Conservation (phyloP, 257 asterid genomes). For the Fraxinus cuspidata region DNA sequence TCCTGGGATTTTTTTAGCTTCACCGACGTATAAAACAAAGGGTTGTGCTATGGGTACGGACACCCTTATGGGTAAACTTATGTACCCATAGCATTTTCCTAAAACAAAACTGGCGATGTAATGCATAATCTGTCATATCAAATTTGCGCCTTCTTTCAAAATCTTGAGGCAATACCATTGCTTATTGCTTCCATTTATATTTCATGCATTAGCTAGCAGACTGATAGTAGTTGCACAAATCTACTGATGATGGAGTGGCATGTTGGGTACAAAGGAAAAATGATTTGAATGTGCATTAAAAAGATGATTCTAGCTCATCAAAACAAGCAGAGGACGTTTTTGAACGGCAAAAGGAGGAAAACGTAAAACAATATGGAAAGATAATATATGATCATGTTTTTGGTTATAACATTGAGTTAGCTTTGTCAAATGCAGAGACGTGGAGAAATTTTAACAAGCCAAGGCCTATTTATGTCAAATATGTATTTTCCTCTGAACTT, state of each 20-base stretch:
- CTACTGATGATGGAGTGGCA: slow-evolving; percentile 6
- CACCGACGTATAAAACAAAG: too few relatives aligned
- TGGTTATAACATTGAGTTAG: slow-evolving; percentile 86
- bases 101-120: too few relatives aligned
- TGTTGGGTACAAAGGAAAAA: slow-evolving; percentile 85
- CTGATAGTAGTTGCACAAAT: neutral
- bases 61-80: too few relatives aligned
- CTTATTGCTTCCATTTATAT: too few relatives aligned
- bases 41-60: too few relatives aligned
- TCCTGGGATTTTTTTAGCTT: too few relatives aligned
- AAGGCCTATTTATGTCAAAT: slow-evolving; percentile 75
- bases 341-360: slow-evolving; percentile 66
- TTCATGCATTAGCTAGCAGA: slow-evolving; percentile 1
- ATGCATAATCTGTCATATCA: too few relatives aligned
- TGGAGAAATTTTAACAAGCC: slow-evolving; percentile 90
- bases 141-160: too few relatives aligned
- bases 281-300: slow-evolving; percentile 80
- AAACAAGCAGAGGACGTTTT: slow-evolving; percentile 68
- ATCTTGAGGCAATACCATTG: too few relatives aligned
- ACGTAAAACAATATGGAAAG: slow-evolving; percentile 72
- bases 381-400: slow-evolving; percentile 93
- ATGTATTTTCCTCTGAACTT: slow-evolving; percentile 47
- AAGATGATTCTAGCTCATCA: slow-evolving; percentile 74
- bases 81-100: too few relatives aligned
- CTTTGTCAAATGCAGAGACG: slow-evolving; percentile 85